Evolutionary conservation across 2,329 filamentous ascomycete genomes (phyloP), one percentile per base, ranked within the genome.

Genomic region (Xylariales sp.): DNA sequence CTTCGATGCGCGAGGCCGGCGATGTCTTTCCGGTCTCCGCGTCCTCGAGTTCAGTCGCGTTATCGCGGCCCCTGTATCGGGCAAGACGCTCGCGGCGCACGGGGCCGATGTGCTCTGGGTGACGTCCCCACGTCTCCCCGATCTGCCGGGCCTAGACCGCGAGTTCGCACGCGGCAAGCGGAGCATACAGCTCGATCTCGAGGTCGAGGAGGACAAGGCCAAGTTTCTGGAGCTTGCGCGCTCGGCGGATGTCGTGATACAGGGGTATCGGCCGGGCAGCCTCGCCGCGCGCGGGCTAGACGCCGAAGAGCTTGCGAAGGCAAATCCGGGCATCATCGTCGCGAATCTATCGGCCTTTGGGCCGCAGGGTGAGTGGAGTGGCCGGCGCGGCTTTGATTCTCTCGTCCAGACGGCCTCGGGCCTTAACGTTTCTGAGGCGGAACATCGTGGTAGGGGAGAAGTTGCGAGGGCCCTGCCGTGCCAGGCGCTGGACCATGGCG

Each of bases 401-500:
- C 86, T 70, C 1, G 68, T 71, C 23, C 69, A 89, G 74, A 86
- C 86, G 7, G 85, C 83, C 62, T 83, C 84, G 0, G 87, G 86
- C 0, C 82, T 88, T 75, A 88, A 88, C 52, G 78, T 86, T 1
- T 84, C 84, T 0, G 86, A 89, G 71, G 86, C 86, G 0, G 79
- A 83, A 63, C 80, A 83, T 53, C 81, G 74, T 28, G 81, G 78
- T 2, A 66, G 73, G 0, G 80, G 79, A 0, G 81, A 83, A 54
- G 62, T 77, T 0, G 82, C 83, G 0, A 80, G 81, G 0, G 76
- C 81, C 0, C 77, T 82, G 39, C 87, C 87, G 0, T 86, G 83
- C 62, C 87, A 89, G 74, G 86, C 83, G 0, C 79, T 89, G 0
- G 87, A 89, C 72, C 85, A 89, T 67, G 84, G 81, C 0, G 81